These are phyloP conservation scores for grape (Vitis vinifera) DNA, from an alignment of 164 flowering plant species.

Conservation along the genomic window ASM3070453v1 NC_081809.1:634501-635000, in stretches of 20 bases:
- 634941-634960: constrained; percentile 24
- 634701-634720: constrained; percentile 27
- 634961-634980: constrained; percentile 16
- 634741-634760: constrained; percentile 29
- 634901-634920: constrained; percentile 20
- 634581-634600: too few relatives aligned
- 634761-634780: constrained; percentile 18
- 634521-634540: too few relatives aligned
- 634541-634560: too few relatives aligned
- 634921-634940: constrained; percentile 19
- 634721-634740: constrained; percentile 18
- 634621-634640: too few relatives aligned
- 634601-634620: too few relatives aligned
- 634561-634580: too few relatives aligned
- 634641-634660: too few relatives aligned
- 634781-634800: constrained; percentile 20
- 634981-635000: too few relatives aligned
- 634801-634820: constrained; percentile 17
- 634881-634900: constrained; percentile 22
- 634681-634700: constrained; percentile 24
- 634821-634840: constrained; percentile 13
- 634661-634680: too few relatives aligned
- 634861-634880: constrained; percentile 11
- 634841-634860: constrained; percentile 12
- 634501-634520: too few relatives aligned